Conservation (phyloP, 805 yeast species). For the Saturnispora diversa region DNA sequence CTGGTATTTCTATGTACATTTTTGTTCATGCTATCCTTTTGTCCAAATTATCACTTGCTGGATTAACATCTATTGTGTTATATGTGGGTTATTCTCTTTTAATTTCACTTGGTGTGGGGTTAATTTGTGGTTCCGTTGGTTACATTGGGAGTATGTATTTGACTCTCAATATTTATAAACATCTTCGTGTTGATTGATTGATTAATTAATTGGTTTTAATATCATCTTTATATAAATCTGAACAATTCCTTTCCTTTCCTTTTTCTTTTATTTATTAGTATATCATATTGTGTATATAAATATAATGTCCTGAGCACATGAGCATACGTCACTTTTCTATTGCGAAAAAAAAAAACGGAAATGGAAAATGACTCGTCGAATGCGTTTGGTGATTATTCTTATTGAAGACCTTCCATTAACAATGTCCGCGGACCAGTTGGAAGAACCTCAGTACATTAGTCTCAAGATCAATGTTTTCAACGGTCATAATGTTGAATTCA, state of each 20-base stretch:
- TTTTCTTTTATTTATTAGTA: not conserved
- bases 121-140: slow-evolving; percentile 85
- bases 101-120: slow-evolving; percentile 61
- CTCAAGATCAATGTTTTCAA: slow-evolving; percentile 13
- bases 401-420: not conserved
- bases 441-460: slow-evolving; percentile 5
- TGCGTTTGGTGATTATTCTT: not conserved
- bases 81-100: slow-evolving; percentile 77
- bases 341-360: slow-evolving; percentile 1
- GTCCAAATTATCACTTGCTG: slow-evolving; percentile 62
- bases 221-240: too few species aligned
- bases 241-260: not conserved
- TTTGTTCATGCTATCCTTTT: slow-evolving; percentile 76
- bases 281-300: too few species aligned
- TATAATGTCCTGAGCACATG: slow-evolving; percentile 5
- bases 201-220: too few species aligned
- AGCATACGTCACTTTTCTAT: not conserved
- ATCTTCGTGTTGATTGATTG: slow-evolving; percentile 72
- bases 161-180: slow-evolving; percentile 69
- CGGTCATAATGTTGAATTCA: slow-evolving; percentile 2
- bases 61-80: slow-evolving; percentile 65
- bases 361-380: not conserved
- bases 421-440: slow-evolving; percentile 6
- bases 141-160: slow-evolving; percentile 67
- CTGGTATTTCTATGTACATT: slow-evolving; percentile 80